A percentile compares a stretch with the other conserved stretches of the same genome.
Evolutionary conservation across 2,329 filamentous ascomycete genomes (phyloP).

Genomic region (Venturia aucupariae): DNA sequence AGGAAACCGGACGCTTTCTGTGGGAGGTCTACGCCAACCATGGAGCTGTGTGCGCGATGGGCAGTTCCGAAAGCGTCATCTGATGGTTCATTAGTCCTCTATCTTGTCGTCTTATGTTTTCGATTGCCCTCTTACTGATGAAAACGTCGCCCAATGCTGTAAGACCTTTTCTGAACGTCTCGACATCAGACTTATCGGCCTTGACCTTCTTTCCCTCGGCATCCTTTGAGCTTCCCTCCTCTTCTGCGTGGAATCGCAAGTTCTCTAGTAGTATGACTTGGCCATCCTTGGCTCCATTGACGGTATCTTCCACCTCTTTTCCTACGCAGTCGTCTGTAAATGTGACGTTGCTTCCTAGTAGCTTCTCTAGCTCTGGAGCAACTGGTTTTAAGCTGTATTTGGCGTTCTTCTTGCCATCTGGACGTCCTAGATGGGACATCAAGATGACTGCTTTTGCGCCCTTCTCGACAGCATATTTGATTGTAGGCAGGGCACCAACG

Average conservation of each 20-base stretch:
- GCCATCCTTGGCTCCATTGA: conserved; percentile 72
- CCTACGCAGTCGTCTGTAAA: conserved; percentile 90
- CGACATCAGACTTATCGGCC: conserved; percentile 88
- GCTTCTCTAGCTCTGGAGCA: conserved; percentile 82
- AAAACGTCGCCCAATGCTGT: conserved; percentile 93
- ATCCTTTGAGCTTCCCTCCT: conserved; percentile 94
- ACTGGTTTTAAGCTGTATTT: conserved; percentile 97
- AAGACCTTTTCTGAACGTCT: conserved; percentile 87
- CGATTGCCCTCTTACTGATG: conserved; percentile 60
- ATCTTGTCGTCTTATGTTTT: too few relatives aligned
- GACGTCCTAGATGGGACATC: conserved; percentile 97
- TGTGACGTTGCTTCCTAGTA: conserved; percentile 72
- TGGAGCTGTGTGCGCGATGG: conserved; percentile 96
- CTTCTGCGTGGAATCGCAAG: conserved; percentile 94
- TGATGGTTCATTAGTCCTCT: conserved; percentile 27
- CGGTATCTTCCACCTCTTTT: conserved; percentile 77
- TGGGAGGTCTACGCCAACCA: conserved; percentile 93
- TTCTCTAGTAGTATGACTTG: conserved; percentile 92
- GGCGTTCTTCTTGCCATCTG: conserved; percentile 76
- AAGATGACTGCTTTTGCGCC: conserved; percentile 87
- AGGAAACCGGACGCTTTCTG: conserved; percentile 97
- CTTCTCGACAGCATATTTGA: conserved; percentile 86
- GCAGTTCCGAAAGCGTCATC: conserved; percentile 98
- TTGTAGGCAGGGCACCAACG: conserved; percentile 86
- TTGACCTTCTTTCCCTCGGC: conserved; percentile 94